Base-by-base conservation (phyloP, 768 basidiomycete species). In the Ephemerocybe angulata region DNA sequence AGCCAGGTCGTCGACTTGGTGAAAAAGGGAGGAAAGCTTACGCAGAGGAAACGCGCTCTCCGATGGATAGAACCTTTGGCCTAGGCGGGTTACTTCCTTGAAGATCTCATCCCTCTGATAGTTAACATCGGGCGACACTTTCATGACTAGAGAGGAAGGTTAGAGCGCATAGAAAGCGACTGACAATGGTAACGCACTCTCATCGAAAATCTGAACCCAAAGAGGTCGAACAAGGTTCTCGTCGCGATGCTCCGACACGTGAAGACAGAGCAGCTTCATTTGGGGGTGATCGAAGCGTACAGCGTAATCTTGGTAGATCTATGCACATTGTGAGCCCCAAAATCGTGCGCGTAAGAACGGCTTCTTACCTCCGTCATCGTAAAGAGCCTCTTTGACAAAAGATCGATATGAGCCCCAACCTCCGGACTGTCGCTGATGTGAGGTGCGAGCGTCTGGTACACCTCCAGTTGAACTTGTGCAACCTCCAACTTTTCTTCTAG, bases 401-500 rank as follows among this genome's bases (percentile, higher is more conserved):
- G 63, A 55, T 76, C 78, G 62, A 90, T 81, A 60, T 83, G 80
- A 54, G 81, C 79, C 37, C 86, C 83, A 52, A 84, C 80, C 59
- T 82, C 84, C 2, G 77, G 80, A 12, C 81, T 80, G 56, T 87
- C 82, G 56, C 79, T 73, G 27, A 82, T 71, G 57, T 84, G 86
- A 17, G 86, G 83, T 6, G 76, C 66, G 15, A 93, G 76, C 11
- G 76, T 73, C 59, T 89, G 81, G 63, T 85, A 90, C 44, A 97
- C 81, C 69, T 98, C 96, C n/a, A 95, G 74, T 65, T 99, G 97
- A 8, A 98, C 93, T 71, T 96, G 90, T 5, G 94, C 91, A 24
- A 99, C 97, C 41, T 99, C 97, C 12, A 98, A 81, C 66, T 94
- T 93, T 70, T 99, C 97, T 74, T 98, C 95, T 19, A 97, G 76